A percentile compares a stretch with the other conserved stretches of the same genome.
phyloP scores from a whole-genome alignment of 208 protist species.

The Perkinsela sp. region DNA sequence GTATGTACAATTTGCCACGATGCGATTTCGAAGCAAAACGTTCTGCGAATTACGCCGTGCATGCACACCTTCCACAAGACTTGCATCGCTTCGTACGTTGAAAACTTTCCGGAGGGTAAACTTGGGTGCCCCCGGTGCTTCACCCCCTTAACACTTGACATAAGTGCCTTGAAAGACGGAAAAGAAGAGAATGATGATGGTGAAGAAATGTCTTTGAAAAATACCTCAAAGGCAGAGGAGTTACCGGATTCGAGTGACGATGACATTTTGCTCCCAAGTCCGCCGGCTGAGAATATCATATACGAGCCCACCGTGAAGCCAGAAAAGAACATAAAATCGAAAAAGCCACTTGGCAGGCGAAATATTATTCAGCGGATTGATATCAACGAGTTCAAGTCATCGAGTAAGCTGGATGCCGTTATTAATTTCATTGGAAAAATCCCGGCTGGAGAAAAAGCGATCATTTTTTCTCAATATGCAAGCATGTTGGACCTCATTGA shows the following conservation, averaged over 20 bases:
- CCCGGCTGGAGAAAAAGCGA: slow-evolving; percentile 47
- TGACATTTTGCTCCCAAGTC: neutral
- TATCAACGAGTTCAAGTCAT: slow-evolving; percentile 26
- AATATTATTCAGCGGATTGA: slow-evolving; percentile 33
- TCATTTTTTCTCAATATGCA: slow-evolving; percentile 83
- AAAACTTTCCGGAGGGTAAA: slow-evolving; percentile 24
- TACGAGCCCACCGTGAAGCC: neutral
- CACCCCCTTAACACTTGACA: slow-evolving; percentile 43
- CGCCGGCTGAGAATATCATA: neutral
- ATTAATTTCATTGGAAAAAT: slow-evolving; percentile 36
- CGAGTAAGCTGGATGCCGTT: slow-evolving; percentile 63
- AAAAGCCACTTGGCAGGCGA: slow-evolving; percentile 12
- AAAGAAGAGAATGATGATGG: slow-evolving; percentile 10
- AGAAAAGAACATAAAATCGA: slow-evolving; percentile 1
- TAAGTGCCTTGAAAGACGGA: slow-evolving; percentile 2
- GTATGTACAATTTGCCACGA: slow-evolving; percentile 54
- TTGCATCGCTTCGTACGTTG: slow-evolving; percentile 47
- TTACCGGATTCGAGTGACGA: neutral
- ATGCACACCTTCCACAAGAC: slow-evolving; percentile 40
- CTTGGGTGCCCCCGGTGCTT: slow-evolving; percentile 53
- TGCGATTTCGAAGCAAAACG: slow-evolving; percentile 14
- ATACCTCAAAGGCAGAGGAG: neutral
- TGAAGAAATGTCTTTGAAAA: slow-evolving; percentile 9
- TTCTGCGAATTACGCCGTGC: slow-evolving; percentile 28
- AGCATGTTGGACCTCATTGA: slow-evolving; percentile 79